A percentile compares a stretch with the other conserved stretches of the same genome.
Evolutionary conservation across 1,284 basidiomycete species (phyloP).

Genomic region (Ganoderma leucocontextum): DNA sequence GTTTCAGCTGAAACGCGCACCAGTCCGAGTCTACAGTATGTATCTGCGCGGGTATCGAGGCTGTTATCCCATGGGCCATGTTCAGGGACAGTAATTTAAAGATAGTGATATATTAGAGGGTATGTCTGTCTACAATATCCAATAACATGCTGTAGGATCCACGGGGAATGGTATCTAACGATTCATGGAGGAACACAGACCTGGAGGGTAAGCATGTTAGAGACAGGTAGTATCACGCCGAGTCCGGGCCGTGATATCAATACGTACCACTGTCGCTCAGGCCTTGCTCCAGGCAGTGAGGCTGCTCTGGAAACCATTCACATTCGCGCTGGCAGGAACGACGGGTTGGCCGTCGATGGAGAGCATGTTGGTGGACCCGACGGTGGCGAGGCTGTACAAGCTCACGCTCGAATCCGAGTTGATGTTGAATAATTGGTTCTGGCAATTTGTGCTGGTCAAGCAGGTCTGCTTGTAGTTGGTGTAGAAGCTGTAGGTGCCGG

Average conservation of each 20-base stretch:
- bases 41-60: too few relatives aligned
- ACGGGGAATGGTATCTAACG: background rate
- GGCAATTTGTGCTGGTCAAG: slow-evolving; percentile 56
- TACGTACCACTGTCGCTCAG: background rate
- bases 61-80: too few relatives aligned
- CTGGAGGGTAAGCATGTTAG: background rate
- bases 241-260: too few relatives aligned
- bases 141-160: background rate
- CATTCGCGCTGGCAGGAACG: slow-evolving; percentile 52
- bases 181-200: background rate
- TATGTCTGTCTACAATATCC: background rate
- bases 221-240: background rate
- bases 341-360: slow-evolving; percentile 61
- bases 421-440: slow-evolving; percentile 65
- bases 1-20: too few relatives aligned
- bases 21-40: too few relatives aligned
- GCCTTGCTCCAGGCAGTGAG: slow-evolving; percentile 60
- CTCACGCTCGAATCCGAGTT: slow-evolving; percentile 41
- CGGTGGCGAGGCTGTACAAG: slow-evolving; percentile 39
- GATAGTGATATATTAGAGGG: background rate
- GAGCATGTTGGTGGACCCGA: slow-evolving; percentile 66
- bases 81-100: background rate
- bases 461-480: slow-evolving; percentile 47
- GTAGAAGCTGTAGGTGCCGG: slow-evolving; percentile 4
- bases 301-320: slow-evolving; percentile 69